Base-by-base conservation (phyloP, 495 filamentous ascomycete genomes). In the Penicillium paradoxum region DNA sequence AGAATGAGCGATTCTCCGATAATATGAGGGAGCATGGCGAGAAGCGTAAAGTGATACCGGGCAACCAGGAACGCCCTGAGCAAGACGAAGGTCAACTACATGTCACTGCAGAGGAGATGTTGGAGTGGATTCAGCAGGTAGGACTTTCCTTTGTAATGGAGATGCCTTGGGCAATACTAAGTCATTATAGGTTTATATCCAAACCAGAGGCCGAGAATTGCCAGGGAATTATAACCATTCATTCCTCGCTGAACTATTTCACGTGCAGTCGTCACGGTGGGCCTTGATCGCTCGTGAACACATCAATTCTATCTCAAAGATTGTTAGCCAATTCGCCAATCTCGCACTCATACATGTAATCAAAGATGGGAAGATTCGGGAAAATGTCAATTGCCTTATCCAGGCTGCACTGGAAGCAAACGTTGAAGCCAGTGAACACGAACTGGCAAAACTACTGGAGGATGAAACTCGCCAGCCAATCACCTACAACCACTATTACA, bases 401-500 rank as follows among this genome's bases (percentile, higher is more conserved):
- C 53, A 32, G 2, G 30, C 0, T 18, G 14, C 37, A 1, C n/a
- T 67, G 2, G 42, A 66, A 2, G 37, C 38, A 10, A 64, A 73
- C 17, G 21, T 56, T 14, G 55, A 70, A 38, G 34, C 22, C 0
- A 54, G 72, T 7, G 52, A 58, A 8, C 27, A 52, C 1, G 65
- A 79, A 54, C 59, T 83, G 10, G 58, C 33, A 15, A 36, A 9
- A 15, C 33, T 36, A 1, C 33, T 36, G 5, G 33, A 9, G 33
- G 79, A 79, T 42, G 70, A 73, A 21, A 49, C 65, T 39, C 62
- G 60, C 8, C 64, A 68, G 37, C 73, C 72, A 0, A 71, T 76
- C 24, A 79, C 73, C 1, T 78, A 78, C 54, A 77, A 77, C 42
- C 72, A 74, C 40, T 74, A 74, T 29, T 79, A 73, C 45, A 75